Evolutionary conservation across 75 land plant genomes (phyloP).

Genomic region (Selaginella tamariscina): DNA sequence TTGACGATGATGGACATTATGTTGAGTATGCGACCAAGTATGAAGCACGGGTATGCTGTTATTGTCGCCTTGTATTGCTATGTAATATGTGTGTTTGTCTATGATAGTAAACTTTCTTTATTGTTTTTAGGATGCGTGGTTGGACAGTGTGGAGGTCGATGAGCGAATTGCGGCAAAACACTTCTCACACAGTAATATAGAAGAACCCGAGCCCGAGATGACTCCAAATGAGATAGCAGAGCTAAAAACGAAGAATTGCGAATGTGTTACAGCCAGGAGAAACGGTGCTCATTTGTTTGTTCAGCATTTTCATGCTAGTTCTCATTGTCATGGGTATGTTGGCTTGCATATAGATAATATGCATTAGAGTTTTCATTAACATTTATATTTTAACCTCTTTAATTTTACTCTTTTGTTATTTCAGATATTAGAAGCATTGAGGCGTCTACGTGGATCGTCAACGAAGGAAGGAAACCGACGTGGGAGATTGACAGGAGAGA

Average conservation of each 20-base stretch:
- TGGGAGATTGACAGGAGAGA: conserved; percentile 41
- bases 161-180: conserved; percentile 31
- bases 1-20: conserved; percentile 80
- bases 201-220: conserved; percentile 34
- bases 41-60: conserved; percentile 45
- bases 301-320: background rate
- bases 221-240: conserved; percentile 52
- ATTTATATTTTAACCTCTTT: background rate
- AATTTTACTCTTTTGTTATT: background rate
- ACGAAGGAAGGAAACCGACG: conserved; percentile 24
- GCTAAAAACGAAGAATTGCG: conserved; percentile 61
- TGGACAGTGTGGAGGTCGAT: conserved; percentile 68
- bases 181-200: conserved; percentile 9
- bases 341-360: background rate
- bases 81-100: background rate
- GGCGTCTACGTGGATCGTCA: conserved; percentile 60
- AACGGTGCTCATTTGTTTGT: conserved; percentile 44
- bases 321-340: background rate
- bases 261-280: conserved; percentile 78
- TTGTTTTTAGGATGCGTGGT: conserved; percentile 80
- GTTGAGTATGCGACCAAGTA: conserved; percentile 66
- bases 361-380: too few species aligned
- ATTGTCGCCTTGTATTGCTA: background rate
- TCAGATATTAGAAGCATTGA: conserved; percentile 73
- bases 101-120: background rate